A percentile compares a stretch with the other conserved stretches of the same genome.
Evolutionary conservation across 2,329 filamentous ascomycete species (phyloP).

Genomic region (Fusarium decemcellulare): DNA sequence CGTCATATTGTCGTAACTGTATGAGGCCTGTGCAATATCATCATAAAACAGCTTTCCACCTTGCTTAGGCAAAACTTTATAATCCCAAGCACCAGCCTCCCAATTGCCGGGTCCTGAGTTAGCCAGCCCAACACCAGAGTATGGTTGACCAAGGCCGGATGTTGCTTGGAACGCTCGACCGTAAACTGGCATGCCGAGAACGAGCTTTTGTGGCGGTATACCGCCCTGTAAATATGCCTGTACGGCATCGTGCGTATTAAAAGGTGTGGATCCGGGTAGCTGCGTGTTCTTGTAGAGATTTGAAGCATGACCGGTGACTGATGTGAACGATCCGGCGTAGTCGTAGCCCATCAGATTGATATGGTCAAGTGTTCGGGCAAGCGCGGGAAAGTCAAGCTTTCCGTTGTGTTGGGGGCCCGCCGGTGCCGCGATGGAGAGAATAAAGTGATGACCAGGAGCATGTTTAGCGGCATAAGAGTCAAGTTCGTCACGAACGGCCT

Average conservation of each 20-base stretch:
- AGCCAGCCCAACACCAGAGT: neutral
- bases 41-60: neutral
- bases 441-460: neutral
- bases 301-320: neutral
- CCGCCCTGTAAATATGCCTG: constrained; percentile 2
- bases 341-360: constrained; percentile 7
- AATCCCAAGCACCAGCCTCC: constrained; percentile 2
- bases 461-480: neutral
- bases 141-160: neutral
- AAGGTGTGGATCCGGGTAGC: neutral
- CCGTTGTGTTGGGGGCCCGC: neutral
- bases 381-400: neutral
- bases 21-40: neutral
- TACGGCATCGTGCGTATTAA: neutral
- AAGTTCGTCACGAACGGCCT: neutral
- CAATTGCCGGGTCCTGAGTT: neutral
- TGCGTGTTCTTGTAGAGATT: constrained; percentile 1
- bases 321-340: neutral
- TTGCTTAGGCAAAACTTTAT: neutral
- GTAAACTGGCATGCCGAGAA: constrained; percentile 5
- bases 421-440: neutral
- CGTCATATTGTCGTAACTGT: neutral
- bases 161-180: constrained; percentile 5
- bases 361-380: neutral
- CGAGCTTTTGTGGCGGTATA: neutral